These are phyloP conservation scores for Pseudodiploospora longispora DNA, from an alignment of 2,329 filamentous ascomycete genomes.

Conservation along the genomic window DNA sequence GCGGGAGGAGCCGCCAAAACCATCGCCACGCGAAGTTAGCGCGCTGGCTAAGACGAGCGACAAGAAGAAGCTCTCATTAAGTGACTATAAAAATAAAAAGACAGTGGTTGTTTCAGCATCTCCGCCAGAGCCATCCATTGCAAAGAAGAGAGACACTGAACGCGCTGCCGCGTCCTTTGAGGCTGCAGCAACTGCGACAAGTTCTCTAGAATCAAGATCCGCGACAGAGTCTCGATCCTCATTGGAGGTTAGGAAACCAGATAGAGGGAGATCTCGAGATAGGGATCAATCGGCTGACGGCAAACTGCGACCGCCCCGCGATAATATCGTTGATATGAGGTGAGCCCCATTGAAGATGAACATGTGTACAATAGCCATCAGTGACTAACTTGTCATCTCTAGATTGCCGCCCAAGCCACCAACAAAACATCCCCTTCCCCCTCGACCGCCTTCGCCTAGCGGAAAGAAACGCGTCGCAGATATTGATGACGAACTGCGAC, in stretches of 20 bases:
- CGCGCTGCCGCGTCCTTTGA: conserved; percentile 17
- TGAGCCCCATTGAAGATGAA: conserved; percentile 11
- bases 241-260: conserved; percentile 14
- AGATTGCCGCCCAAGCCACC: conserved; percentile 31
- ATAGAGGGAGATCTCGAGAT: conserved; percentile 17
- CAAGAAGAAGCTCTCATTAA: conserved; percentile 48
- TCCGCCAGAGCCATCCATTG: conserved; percentile 25
- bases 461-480: conserved; percentile 41
- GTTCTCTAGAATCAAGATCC: conserved; percentile 7
- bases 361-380: background rate
- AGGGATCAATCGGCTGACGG: conserved; percentile 17
- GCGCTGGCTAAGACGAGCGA: conserved; percentile 32
- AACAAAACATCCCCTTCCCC: conserved; percentile 21
- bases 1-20: conserved; percentile 40
- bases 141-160: conserved; percentile 24
- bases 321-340: conserved; percentile 23
- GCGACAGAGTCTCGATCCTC: conserved; percentile 15
- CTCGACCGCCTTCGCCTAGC: conserved; percentile 33
- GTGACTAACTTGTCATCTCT: conserved; percentile 10
- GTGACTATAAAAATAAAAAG: conserved; percentile 52
- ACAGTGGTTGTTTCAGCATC: conserved; percentile 26
- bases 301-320: conserved; percentile 22
- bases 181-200: conserved; percentile 1
- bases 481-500: conserved; percentile 33
- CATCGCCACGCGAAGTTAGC: conserved; percentile 27